phyloP scores from a whole-genome alignment of 176 grass and related monocot species.

The Zizania latifolia region DNA sequence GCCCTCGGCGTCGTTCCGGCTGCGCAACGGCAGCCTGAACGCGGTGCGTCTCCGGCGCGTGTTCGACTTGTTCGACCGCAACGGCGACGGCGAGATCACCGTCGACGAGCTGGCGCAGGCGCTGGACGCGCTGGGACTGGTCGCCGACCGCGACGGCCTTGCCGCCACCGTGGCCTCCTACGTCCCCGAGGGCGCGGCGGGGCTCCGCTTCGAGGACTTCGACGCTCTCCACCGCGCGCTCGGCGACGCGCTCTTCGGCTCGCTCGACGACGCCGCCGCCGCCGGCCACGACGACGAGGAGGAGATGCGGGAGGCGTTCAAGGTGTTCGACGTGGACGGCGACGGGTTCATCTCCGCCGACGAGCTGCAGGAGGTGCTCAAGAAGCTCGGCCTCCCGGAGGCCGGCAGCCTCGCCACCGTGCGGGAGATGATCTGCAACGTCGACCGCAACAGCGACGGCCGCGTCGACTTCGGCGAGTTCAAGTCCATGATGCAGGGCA shows the following conservation, averaged over 20 bases:
- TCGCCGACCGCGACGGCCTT: constrained; percentile 14
- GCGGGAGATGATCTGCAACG: constrained; percentile 64
- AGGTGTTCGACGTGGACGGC: constrained; percentile 74
- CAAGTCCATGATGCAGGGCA: constrained; percentile 62
- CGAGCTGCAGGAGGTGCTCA: constrained; percentile 64
- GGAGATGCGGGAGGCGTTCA: constrained; percentile 69
- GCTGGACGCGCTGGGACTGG: constrained; percentile 36
- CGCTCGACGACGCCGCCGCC: not conserved
- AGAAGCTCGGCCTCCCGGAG: constrained; percentile 53
- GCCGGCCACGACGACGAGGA: constrained; percentile 6
- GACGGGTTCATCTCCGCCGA: constrained; percentile 64
- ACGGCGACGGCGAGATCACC: constrained; percentile 45
- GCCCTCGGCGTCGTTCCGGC: constrained; percentile 30
- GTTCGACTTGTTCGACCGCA: constrained; percentile 45
- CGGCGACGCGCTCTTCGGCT: constrained; percentile 30
- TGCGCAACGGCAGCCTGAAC: constrained; percentile 43
- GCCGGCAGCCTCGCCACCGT: constrained; percentile 50
- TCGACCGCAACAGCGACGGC: constrained; percentile 53
- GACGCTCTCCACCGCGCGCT: constrained; percentile 34
- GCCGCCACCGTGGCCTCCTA: constrained; percentile 10
- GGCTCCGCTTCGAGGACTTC: constrained; percentile 41
- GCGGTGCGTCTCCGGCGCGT: constrained; percentile 30
- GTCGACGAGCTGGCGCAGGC: constrained; percentile 35
- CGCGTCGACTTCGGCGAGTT: constrained; percentile 54
- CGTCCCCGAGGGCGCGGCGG: constrained; percentile 17